phyloP scores from a whole-genome alignment of 108 stramenopile genomes.

The Cyclostephanos invisitatus region DNA sequence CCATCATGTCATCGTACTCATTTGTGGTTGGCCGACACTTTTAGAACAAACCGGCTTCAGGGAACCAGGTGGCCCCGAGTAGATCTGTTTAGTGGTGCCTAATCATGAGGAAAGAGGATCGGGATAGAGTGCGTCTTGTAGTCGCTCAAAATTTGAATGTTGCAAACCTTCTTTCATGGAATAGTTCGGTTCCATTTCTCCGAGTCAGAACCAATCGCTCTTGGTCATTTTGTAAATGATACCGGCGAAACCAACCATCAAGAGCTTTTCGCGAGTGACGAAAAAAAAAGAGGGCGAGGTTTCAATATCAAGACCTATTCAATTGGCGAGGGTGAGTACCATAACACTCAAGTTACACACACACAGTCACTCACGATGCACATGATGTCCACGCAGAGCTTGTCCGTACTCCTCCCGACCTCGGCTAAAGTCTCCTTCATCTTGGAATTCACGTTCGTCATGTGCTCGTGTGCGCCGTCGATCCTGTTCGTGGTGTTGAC shows the following conservation, averaged over 20 bases:
- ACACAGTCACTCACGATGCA: conserved; percentile 83
- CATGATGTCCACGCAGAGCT: conserved; percentile 95
- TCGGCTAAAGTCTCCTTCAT: conserved; percentile 91
- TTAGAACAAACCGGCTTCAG: too few species aligned
- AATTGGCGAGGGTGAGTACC: neutral
- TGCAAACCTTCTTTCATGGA: too few species aligned
- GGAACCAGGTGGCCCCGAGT: too few species aligned
- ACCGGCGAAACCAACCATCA: conserved; percentile 29
- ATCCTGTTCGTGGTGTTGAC: conserved; percentile 68
- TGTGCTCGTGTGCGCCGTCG: conserved; percentile 74
- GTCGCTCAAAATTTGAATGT: too few species aligned
- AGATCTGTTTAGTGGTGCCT: too few species aligned
- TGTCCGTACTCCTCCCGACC: conserved; percentile 86
- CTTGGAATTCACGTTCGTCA: conserved; percentile 77
- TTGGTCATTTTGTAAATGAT: conserved; percentile 8
- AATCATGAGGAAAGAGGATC: too few species aligned
- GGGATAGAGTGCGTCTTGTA: too few species aligned
- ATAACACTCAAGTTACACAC: too few species aligned
- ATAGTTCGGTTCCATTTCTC: too few species aligned
- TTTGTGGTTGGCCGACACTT: too few species aligned
- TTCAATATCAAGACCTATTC: neutral
- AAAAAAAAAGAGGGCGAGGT: neutral
- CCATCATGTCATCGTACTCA: too few species aligned
- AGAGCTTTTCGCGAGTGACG: conserved; percentile 13
- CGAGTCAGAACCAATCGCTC: neutral